Evolutionary conservation across 805 yeast species (phyloP).

Genomic region (Saccharomycodes ludwigii): DNA sequence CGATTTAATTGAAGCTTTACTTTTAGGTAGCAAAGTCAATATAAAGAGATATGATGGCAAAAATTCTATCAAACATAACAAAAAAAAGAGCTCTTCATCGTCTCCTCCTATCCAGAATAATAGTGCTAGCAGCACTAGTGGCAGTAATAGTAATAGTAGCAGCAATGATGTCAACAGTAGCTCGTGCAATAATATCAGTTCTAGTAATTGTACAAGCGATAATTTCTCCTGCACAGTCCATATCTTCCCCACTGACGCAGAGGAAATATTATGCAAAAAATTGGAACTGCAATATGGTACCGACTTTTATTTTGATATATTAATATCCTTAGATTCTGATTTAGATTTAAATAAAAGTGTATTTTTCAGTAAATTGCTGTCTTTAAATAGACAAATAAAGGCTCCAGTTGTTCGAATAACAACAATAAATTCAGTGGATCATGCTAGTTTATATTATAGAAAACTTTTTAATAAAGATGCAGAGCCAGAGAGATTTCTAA

Average conservation of each 20-base stretch:
- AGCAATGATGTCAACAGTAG: neutral
- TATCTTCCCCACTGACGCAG: constrained; percentile 30
- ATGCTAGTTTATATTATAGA: constrained; percentile 47
- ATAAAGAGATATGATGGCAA: constrained; percentile 51
- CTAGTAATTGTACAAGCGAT: neutral
- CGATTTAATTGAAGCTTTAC: constrained; percentile 62
- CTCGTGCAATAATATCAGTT: neutral
- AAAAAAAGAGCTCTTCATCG: constrained; percentile 15
- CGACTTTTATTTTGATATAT: constrained; percentile 35
- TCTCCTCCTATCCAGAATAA: constrained; percentile 7
- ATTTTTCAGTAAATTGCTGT: constrained; percentile 23
- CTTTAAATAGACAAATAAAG: constrained; percentile 11
- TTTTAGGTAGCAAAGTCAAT: constrained; percentile 47
- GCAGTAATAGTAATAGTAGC: neutral
- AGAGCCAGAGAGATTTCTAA: constrained; percentile 32
- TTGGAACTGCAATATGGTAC: constrained; percentile 10
- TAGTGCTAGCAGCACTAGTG: neutral
- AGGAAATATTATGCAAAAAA: constrained; percentile 11
- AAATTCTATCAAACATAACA: constrained; percentile 35
- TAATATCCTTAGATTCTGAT: constrained; percentile 49
- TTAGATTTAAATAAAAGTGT: constrained; percentile 33
- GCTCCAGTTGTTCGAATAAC: constrained; percentile 59
- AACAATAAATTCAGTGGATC: constrained; percentile 76
- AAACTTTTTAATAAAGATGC: constrained; percentile 18
- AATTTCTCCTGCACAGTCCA: constrained; percentile 24